phyloP scores from a whole-genome alignment of 2,329 filamentous ascomycete genomes.

The Bisporella sp. region DNA sequence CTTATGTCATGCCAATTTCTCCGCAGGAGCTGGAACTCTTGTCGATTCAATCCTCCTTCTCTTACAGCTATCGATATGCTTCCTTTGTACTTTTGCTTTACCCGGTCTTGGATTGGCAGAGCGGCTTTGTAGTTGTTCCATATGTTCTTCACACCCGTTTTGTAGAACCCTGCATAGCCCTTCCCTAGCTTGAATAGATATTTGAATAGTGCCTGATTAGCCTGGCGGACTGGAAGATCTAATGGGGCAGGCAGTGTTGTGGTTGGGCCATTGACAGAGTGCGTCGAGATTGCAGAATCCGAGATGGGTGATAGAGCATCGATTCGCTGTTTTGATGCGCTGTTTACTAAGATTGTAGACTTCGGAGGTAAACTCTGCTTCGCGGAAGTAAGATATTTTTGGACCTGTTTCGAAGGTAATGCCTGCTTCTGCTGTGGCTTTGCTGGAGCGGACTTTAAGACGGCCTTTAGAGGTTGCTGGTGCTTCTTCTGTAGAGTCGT shows the following conservation, averaged over 20 bases:
- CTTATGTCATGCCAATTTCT: constrained; percentile 65
- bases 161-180: constrained; percentile 81
- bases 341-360: background rate
- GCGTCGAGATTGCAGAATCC: background rate
- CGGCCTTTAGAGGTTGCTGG: background rate
- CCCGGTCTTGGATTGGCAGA: constrained; percentile 37
- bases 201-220: constrained; percentile 32
- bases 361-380: background rate
- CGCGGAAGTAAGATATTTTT: constrained; percentile 7
- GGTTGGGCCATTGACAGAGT: constrained; percentile 60
- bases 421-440: background rate
- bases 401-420: background rate
- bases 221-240: constrained; percentile 48
- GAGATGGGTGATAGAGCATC: background rate
- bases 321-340: background rate
- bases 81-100: constrained; percentile 33
- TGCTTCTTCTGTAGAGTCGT: background rate
- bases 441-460: background rate
- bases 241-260: constrained; percentile 69
- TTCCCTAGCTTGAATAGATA: constrained; percentile 44
- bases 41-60: constrained; percentile 45
- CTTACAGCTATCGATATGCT: constrained; percentile 27
- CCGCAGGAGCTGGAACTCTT: constrained; percentile 62
- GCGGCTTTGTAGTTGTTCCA: constrained; percentile 53
- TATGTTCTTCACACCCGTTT: constrained; percentile 70